These are phyloP conservation scores for Fonsecaea multimorphosa DNA, from an alignment of 2,329 filamentous ascomycete species.

Conservation along the genomic window DNA sequence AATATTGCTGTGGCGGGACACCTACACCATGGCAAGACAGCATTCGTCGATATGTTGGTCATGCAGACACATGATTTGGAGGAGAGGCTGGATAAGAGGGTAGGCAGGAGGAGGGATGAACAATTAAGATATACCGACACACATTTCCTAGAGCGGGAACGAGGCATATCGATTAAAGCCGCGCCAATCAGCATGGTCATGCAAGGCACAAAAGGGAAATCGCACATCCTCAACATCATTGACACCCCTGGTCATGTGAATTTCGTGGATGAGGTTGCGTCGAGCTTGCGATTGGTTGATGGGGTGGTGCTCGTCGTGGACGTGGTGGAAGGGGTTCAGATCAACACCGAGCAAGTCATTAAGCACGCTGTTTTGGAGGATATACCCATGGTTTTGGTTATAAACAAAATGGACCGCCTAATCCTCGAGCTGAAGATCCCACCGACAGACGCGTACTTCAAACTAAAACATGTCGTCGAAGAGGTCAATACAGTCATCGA, in stretches of 20 bases:
- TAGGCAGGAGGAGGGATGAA: slow-evolving; percentile 81
- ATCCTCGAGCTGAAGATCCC: slow-evolving; percentile 94
- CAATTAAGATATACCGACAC: slow-evolving; percentile 94
- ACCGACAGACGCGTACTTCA: slow-evolving; percentile 96
- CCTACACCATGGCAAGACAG: slow-evolving; percentile 96
- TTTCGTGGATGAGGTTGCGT: slow-evolving; percentile 95
- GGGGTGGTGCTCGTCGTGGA: slow-evolving; percentile 93
- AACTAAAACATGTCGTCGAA: slow-evolving; percentile 97
- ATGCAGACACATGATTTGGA: slow-evolving; percentile 90
- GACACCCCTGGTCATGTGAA: slow-evolving; percentile 98
- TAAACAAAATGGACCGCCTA: slow-evolving; percentile 97
- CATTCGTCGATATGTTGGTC: slow-evolving; percentile 98
- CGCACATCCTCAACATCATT: slow-evolving; percentile 90
- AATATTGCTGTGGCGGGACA: slow-evolving; percentile 93
- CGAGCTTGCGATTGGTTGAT: slow-evolving; percentile 83
- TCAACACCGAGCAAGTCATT: slow-evolving; percentile 96
- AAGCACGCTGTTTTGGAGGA: slow-evolving; percentile 92
- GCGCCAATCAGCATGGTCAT: slow-evolving; percentile 93
- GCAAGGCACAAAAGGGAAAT: slow-evolving; percentile 88
- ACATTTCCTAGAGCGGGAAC: slow-evolving; percentile 84
- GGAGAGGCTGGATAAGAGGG: slow-evolving; percentile 77
- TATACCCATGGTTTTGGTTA: slow-evolving; percentile 82
- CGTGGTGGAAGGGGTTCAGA: slow-evolving; percentile 97
- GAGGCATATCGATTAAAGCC: slow-evolving; percentile 89
- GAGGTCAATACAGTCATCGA: slow-evolving; percentile 97